These are phyloP conservation scores for Gossypioides kirkii DNA, from an alignment of 345 rosid species.

Conservation along the genomic window DNA sequence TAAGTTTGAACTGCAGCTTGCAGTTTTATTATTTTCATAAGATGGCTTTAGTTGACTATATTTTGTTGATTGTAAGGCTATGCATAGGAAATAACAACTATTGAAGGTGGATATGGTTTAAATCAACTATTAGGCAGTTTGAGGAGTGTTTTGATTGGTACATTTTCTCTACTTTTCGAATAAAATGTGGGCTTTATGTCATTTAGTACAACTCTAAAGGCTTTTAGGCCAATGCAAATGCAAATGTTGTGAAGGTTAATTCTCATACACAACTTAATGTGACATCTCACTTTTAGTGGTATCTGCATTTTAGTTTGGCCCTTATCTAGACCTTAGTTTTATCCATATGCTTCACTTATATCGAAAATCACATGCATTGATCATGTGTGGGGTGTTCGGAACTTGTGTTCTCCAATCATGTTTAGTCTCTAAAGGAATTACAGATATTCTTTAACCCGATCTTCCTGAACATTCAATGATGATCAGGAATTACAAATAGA, in stretches of 20 bases:
- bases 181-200: background rate
- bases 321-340: background rate
- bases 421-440: background rate
- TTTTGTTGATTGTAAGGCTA: constrained; percentile 55
- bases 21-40: background rate
- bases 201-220: background rate
- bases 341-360: background rate
- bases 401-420: background rate
- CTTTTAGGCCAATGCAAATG: background rate
- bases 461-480: constrained; percentile 8
- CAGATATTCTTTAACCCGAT: background rate
- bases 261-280: background rate
- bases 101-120: constrained; percentile 93
- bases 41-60: background rate
- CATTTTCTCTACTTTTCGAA: constrained; percentile 5
- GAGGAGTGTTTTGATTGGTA: constrained; percentile 75
- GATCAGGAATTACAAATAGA: constrained; percentile 86
- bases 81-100: constrained; percentile 94
- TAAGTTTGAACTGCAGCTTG: background rate
- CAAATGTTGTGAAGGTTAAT: background rate
- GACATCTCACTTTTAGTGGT: constrained; percentile 4
- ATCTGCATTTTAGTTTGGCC: background rate
- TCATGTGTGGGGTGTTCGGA: constrained; percentile 5
- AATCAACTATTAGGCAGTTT: constrained; percentile 67
- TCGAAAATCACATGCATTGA: background rate